Conservation (phyloP, 2,329 filamentous ascomycete species). For the Pseudogymnoascus sp. region DNA sequence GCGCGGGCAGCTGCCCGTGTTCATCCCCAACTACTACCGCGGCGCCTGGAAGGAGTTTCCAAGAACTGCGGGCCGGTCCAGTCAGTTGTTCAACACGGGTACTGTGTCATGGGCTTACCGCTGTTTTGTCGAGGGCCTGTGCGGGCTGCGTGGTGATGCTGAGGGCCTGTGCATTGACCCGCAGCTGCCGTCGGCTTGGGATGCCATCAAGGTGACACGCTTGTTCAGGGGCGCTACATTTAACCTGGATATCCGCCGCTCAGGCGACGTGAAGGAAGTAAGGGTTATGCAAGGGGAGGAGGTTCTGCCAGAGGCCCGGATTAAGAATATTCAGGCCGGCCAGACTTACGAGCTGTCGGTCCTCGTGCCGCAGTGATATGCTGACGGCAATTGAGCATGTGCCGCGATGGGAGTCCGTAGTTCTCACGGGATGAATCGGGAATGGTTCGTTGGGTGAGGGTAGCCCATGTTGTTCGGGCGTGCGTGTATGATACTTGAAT, state of each 20-base stretch:
- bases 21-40: conserved; percentile 51
- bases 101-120: conserved; percentile 50
- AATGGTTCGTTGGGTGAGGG: background rate
- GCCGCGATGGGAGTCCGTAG: background rate
- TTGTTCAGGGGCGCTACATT: conserved; percentile 44
- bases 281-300: conserved; percentile 33
- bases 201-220: conserved; percentile 38
- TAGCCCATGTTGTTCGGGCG: background rate
- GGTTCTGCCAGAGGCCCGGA: conserved; percentile 32
- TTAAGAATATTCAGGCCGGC: conserved; percentile 36
- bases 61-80: conserved; percentile 45
- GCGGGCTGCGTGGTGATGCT: conserved; percentile 42
- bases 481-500: background rate
- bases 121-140: conserved; percentile 46
- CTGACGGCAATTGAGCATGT: background rate
- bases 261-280: conserved; percentile 31
- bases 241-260: conserved; percentile 32
- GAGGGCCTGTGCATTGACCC: conserved; percentile 40
- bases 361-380: conserved; percentile 19
- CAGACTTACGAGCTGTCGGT: conserved; percentile 39
- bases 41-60: conserved; percentile 41
- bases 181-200: conserved; percentile 43
- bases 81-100: conserved; percentile 50
- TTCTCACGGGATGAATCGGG: background rate
- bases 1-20: conserved; percentile 47